A percentile compares a stretch with the other conserved stretches of the same genome.
phyloP scores from a whole-genome alignment of 306 rosid species.

The Glycine soja region DNA sequence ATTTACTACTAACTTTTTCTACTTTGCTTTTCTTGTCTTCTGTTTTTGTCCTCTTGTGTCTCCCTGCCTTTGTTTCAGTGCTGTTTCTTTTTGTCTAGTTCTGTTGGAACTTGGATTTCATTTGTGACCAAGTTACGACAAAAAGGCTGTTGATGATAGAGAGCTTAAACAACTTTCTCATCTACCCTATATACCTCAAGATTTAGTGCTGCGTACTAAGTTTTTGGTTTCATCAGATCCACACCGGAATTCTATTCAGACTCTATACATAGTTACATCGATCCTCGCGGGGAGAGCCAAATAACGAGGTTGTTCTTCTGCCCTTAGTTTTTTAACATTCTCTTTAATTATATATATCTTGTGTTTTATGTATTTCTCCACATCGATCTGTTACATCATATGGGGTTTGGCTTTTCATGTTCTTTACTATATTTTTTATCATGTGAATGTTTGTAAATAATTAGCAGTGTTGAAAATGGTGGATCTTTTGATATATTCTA shows the following conservation, averaged over 20 bases:
- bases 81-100: constrained; percentile 26
- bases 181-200: background rate
- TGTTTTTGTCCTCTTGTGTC: constrained; percentile 12
- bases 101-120: constrained; percentile 10
- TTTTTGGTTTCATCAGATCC: constrained; percentile 16
- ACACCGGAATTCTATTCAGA: background rate
- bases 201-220: constrained; percentile 1
- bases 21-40: constrained; percentile 16
- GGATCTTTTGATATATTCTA: constrained; percentile 4
- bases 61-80: constrained; percentile 21
- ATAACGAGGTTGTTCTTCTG: constrained; percentile 7
- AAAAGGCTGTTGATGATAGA: constrained; percentile 5
- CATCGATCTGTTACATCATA: constrained; percentile 14
- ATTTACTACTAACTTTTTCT: background rate
- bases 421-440: background rate
- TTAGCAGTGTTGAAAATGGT: background rate
- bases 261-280: background rate
- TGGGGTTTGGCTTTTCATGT: background rate
- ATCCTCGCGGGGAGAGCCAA: background rate
- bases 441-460: background rate
- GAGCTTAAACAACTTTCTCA: background rate
- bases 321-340: background rate
- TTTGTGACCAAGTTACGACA: constrained; percentile 11
- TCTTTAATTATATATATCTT: background rate
- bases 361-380: background rate